Base-by-base conservation (phyloP, 1,139 yeast species). In the Pichia sp. region DNA sequence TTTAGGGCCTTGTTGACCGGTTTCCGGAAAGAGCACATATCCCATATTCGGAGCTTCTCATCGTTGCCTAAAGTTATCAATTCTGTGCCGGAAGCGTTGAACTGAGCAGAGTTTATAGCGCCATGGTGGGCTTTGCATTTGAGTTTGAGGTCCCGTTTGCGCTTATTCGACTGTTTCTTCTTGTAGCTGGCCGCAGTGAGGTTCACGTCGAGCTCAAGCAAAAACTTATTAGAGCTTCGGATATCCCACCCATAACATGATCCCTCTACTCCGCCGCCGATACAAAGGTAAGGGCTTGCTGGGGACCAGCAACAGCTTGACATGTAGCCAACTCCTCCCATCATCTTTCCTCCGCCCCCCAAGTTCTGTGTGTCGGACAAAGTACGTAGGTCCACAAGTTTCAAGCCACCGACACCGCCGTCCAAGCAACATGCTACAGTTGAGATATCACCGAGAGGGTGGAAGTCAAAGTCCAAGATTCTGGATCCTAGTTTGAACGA, bases 241-340 rank as follows among this genome's bases (percentile, higher is more conserved):
- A 88, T 81, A 65, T 89, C 96, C 96, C 96, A 84, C 0, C 83
- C 67, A 53, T 79, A 75, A 19, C 80, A 78, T 56, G 80, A 84
- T 0, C 89, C 96, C 63, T 87, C 92, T 36, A 80, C 76, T 7
- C 95, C 93, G 2, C 95, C 96, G 0, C 90, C 77, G 0, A 90
- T 88, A 3, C 89, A 73, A 19, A 87, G 57, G 61, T 84, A 71
- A 1, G 80, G 72, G 53, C 80, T 71, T n/a, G 75, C 75, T 0
- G 96, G 96, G 46, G 87, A 87, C 93, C 95, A 89, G 8, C 53
- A 46, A 49, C 67, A 64, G 47, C 64, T 62, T 23, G 61, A 54
- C 66, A 65, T 64, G 47, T 61, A 60, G 0, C 69, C 69, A 36
- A 56, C 62, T 1, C 70, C 69, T 3, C 69, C 68, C 29, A 55